Evolutionary conservation across 768 basidiomycete genomes (phyloP).

Genomic region (Lentinus tigrinus): DNA sequence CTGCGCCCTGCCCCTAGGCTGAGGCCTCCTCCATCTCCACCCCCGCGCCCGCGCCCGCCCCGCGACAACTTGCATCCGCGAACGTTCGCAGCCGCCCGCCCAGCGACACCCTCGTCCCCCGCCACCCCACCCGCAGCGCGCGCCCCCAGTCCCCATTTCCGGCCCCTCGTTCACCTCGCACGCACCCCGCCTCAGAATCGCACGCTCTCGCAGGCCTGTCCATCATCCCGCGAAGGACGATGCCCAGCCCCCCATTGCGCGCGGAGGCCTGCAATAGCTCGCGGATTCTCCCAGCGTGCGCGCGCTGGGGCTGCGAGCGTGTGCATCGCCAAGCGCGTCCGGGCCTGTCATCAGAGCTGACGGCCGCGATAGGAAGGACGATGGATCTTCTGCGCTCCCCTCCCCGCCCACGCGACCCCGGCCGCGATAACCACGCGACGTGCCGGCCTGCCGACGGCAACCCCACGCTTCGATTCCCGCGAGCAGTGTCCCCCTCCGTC

Average conservation of each 20-base stretch:
- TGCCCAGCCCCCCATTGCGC: background rate
- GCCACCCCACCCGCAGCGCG: background rate
- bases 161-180: background rate
- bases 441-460: slow-evolving; percentile 5
- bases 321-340: no score
- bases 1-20: no score
- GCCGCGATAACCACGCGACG: slow-evolving; percentile 8
- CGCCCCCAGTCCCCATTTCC: background rate
- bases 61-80: slow-evolving; percentile 4
- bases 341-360: slow-evolving; percentile 4
- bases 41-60: background rate
- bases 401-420: slow-evolving; percentile 7
- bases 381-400: background rate
- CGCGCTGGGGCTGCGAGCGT: no score
- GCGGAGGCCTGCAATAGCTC: no score
- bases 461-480: slow-evolving; percentile 10
- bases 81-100: background rate
- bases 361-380: slow-evolving; percentile 15
- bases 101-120: background rate
- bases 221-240: slow-evolving; percentile 19
- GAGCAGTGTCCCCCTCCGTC: slow-evolving; percentile 2
- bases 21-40: no score
- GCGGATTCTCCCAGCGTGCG: no score
- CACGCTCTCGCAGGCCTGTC: background rate
- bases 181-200: no score